These are phyloP conservation scores for Extremus antarcticus DNA, from an alignment of 495 filamentous ascomycete genomes.

Conservation along the genomic window DNA sequence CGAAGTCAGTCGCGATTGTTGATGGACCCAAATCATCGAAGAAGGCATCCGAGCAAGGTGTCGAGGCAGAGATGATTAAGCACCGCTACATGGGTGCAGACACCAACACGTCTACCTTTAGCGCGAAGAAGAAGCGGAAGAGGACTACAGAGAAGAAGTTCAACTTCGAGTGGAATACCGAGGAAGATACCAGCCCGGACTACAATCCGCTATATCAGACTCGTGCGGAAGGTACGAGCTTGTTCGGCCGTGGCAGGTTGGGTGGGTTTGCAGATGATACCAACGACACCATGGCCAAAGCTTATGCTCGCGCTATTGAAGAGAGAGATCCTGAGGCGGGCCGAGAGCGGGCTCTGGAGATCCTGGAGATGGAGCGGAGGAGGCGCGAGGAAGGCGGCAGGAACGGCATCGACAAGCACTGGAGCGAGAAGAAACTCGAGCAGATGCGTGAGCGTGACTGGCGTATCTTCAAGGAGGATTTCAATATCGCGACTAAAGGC, in stretches of 20 bases:
- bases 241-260: conserved; percentile 70
- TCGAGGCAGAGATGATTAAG: conserved; percentile 65
- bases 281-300: conserved; percentile 54
- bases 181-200: conserved; percentile 87
- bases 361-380: conserved; percentile 80
- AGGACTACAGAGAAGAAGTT: conserved; percentile 94
- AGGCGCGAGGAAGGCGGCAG: conserved; percentile 65
- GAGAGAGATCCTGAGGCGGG: conserved; percentile 75
- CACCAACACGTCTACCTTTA: conserved; percentile 77
- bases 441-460: conserved; percentile 98
- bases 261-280: conserved; percentile 76
- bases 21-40: conserved; percentile 39
- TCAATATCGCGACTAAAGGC: conserved; percentile 88
- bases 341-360: conserved; percentile 59
- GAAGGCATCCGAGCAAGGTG: conserved; percentile 54
- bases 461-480: conserved; percentile 99
- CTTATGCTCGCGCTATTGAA: conserved; percentile 69
- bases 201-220: conserved; percentile 82
- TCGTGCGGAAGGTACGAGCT: conserved; percentile 53
- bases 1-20: conserved; percentile 34
- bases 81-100: conserved; percentile 90
- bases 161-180: conserved; percentile 96
- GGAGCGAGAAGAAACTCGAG: conserved; percentile 91
- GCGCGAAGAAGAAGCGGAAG: conserved; percentile 90
- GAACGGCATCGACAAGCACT: conserved; percentile 74